Conservation (phyloP, 2,329 filamentous ascomycete species). For the Nemania diffusa region DNA sequence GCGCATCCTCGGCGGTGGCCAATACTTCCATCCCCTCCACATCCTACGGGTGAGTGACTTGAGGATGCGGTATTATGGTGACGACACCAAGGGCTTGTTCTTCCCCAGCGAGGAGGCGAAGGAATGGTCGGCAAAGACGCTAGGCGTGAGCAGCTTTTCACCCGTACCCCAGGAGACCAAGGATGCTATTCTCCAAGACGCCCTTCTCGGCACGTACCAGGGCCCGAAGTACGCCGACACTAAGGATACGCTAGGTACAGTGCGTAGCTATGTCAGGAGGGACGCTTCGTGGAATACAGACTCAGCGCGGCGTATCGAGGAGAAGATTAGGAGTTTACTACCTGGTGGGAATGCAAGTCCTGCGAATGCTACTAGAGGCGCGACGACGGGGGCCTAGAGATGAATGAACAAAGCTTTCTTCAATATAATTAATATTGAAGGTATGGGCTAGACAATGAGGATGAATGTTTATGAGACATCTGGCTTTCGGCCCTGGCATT, state of each 20-base stretch:
- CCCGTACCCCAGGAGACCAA: conserved; percentile 36
- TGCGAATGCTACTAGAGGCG: background rate
- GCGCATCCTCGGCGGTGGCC: conserved; percentile 54
- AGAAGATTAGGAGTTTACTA: conserved; percentile 45
- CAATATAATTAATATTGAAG: background rate
- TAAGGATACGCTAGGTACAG: conserved; percentile 44
- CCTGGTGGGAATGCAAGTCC: conserved; percentile 16
- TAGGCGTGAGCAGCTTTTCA: conserved; percentile 36
- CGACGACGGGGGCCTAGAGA: conserved; percentile 33
- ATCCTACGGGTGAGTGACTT: conserved; percentile 40
- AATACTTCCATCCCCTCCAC: conserved; percentile 46
- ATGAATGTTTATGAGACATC: background rate
- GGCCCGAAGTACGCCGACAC: conserved; percentile 46
- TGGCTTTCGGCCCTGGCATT: conserved; percentile 24
- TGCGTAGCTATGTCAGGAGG: conserved; percentile 52
- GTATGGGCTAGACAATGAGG: conserved; percentile 3
- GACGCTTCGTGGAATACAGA: conserved; percentile 48
- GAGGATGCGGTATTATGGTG: conserved; percentile 34
- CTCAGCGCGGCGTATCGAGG: conserved; percentile 42
- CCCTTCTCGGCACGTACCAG: conserved; percentile 54
- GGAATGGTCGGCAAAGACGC: conserved; percentile 41
- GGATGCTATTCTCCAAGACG: conserved; percentile 51
- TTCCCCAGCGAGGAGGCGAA: conserved; percentile 51
- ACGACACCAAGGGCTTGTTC: conserved; percentile 51
- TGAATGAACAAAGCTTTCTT: background rate